Evolutionary conservation across 768 basidiomycete genomes (phyloP).

Genomic region (Lactarius trivialis): DNA sequence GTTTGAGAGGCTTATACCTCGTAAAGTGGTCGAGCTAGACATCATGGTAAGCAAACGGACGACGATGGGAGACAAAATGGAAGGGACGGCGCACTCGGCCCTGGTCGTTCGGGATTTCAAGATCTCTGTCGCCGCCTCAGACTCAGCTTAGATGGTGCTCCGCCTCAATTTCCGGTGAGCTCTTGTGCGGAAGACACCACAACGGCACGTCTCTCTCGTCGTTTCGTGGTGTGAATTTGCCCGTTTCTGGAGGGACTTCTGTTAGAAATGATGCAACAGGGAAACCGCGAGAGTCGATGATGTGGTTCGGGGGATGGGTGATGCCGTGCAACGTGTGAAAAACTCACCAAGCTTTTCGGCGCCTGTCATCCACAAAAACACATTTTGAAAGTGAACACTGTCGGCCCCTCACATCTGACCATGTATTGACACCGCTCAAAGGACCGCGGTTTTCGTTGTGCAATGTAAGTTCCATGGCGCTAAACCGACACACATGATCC

Average conservation of each 20-base stretch:
- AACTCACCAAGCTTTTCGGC: conserved; percentile 4
- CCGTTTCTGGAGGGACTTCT: neutral
- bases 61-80: neutral
- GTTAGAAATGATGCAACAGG: neutral
- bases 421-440: neutral
- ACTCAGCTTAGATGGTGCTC: conserved; percentile 19
- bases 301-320: conserved; percentile 21
- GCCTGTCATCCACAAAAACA: neutral
- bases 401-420: neutral
- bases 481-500: neutral
- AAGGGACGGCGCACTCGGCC: conserved; percentile 19
- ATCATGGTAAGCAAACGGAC: neutral
- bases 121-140: conserved; percentile 26
- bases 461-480: neutral
- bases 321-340: conserved; percentile 22
- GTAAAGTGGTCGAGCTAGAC: neutral
- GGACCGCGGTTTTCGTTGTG: neutral
- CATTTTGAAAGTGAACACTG: neutral
- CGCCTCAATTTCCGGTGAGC: conserved; percentile 20
- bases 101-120: conserved; percentile 24
- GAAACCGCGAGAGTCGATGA: conserved; percentile 9
- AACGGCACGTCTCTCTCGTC: neutral
- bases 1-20: neutral
- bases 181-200: neutral
- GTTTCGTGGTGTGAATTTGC: neutral